Base-by-base conservation (phyloP, 2,329 filamentous ascomycete species). In the Aspergillus viridinutans region DNA sequence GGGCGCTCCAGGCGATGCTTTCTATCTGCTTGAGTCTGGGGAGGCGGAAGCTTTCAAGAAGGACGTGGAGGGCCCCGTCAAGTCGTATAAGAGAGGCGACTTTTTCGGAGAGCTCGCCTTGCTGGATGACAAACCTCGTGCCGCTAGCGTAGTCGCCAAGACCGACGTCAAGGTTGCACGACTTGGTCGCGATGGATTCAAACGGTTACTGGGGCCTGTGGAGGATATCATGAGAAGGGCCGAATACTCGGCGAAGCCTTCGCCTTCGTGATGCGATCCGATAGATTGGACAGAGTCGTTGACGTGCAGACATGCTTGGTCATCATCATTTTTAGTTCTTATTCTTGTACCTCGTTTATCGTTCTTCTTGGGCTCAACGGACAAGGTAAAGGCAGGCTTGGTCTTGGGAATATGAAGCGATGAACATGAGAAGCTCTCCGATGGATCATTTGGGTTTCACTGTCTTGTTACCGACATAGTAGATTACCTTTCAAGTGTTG, bases 51-150 rank as follows among this genome's bases (percentile, higher is more conserved):
- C 91, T 1, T 91, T 85, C 80, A 96, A 93, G 77, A 81, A 84
- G n/a, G 90, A 87, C 42, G 78, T 81, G 20, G 81, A 86, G 23
- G 80, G 84, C 58, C 81, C 88, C 2, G 88, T 97, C 61, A 90
- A 91, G 70, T 81, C 85, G 54, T 97, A 97, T 75, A 83, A 81
- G 62, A 94, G 96, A 76, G 94, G 94, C 29, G 94, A 97, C 70
- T 99, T 94, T 80, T 99, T 99, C 76, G 94, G 94, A 60, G 94
- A 99, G 77, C 81, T 99, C 59, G 94, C 94, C 6, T 77, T 99
- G 69, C 81, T 97, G 65, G 95, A 97, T 65, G 93, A 99, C 70
- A 90, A 91, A 54, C 94, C 94, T 8, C 87, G 94, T 70, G 93
- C 93, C 40, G 94, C 94, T 52, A 96, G 89, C 65, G 86, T 99